phyloP scores from a whole-genome alignment of 352 stramenopile genomes.

The Phytophthora quininea region DNA sequence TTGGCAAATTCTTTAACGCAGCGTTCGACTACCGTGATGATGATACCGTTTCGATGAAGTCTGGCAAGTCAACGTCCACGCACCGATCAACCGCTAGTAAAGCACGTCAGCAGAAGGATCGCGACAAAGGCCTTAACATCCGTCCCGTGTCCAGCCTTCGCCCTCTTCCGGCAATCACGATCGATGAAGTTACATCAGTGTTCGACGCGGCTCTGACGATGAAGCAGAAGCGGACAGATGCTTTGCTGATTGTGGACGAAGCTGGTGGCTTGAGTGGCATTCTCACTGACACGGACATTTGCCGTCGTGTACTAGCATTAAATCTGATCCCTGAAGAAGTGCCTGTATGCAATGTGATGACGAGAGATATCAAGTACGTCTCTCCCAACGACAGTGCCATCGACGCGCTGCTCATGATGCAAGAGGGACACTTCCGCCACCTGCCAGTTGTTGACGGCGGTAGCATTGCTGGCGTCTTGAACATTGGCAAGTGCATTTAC shows the following conservation, averaged over 20 bases:
- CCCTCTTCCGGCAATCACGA: conserved; percentile 76
- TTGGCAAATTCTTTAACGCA: conserved; percentile 81
- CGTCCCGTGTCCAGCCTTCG: conserved; percentile 85
- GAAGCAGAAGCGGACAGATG: conserved; percentile 92
- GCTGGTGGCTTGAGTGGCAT: conserved; percentile 92
- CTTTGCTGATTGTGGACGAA: conserved; percentile 91
- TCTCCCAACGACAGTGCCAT: conserved; percentile 93
- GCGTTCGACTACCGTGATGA: conserved; percentile 78
- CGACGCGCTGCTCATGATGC: conserved; percentile 97
- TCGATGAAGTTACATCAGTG: conserved; percentile 80
- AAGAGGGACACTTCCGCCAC: conserved; percentile 97
- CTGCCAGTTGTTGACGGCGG: conserved; percentile 93
- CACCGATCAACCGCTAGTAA: conserved; percentile 62
- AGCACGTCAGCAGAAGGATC: conserved; percentile 73
- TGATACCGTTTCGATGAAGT: conserved; percentile 56
- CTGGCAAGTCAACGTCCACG: conserved; percentile 61
- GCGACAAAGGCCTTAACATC: conserved; percentile 78
- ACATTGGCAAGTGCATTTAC: conserved; percentile 99
- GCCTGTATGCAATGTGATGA: conserved; percentile 93
- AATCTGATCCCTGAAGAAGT: conserved; percentile 79
- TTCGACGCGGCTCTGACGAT: conserved; percentile 90
- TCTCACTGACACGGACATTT: conserved; percentile 97
- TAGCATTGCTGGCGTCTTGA: conserved; percentile 94
- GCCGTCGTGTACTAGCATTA: conserved; percentile 89
- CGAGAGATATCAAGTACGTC: conserved; percentile 96